These are phyloP conservation scores for Gastroboletus turbinatus DNA, from an alignment of 1,284 basidiomycete species.

Conservation along the genomic window DNA sequence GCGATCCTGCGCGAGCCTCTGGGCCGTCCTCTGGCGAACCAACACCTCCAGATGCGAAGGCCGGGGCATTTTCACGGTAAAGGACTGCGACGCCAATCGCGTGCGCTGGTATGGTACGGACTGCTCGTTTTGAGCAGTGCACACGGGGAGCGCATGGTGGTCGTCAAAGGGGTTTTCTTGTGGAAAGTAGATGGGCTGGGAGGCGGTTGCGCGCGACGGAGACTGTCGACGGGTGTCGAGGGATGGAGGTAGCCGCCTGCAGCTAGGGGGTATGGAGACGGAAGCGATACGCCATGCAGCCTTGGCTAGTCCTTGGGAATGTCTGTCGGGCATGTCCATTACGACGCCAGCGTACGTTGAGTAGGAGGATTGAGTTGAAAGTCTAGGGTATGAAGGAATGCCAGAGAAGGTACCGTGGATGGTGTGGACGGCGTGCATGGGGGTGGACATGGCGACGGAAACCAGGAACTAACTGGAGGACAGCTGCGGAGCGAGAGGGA, in stretches of 20 bases:
- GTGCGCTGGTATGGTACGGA: conserved; percentile 27
- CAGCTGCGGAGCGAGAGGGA: neutral
- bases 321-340: conserved; percentile 26
- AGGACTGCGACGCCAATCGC: conserved; percentile 30
- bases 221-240: conserved; percentile 15
- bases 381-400: conserved; percentile 20
- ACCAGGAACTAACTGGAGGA: conserved; percentile 5
- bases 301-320: conserved; percentile 24
- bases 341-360: conserved; percentile 30
- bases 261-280: conserved; percentile 22
- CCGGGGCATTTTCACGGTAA: conserved; percentile 28
- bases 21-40: conserved; percentile 34
- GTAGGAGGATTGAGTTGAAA: conserved; percentile 10
- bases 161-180: conserved; percentile 31
- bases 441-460: conserved; percentile 26
- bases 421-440: conserved; percentile 33
- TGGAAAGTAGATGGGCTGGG: conserved; percentile 25
- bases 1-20: conserved; percentile 35
- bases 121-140: conserved; percentile 9
- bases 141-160: conserved; percentile 12
- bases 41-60: conserved; percentile 25
- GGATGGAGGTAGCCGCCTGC: conserved; percentile 28
- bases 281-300: conserved; percentile 26
- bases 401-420: conserved; percentile 34
- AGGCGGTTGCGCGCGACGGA: conserved; percentile 10